Evolutionary conservation across 179 eudicot species (phyloP).

Genomic region (Gypsophila paniculata): DNA sequence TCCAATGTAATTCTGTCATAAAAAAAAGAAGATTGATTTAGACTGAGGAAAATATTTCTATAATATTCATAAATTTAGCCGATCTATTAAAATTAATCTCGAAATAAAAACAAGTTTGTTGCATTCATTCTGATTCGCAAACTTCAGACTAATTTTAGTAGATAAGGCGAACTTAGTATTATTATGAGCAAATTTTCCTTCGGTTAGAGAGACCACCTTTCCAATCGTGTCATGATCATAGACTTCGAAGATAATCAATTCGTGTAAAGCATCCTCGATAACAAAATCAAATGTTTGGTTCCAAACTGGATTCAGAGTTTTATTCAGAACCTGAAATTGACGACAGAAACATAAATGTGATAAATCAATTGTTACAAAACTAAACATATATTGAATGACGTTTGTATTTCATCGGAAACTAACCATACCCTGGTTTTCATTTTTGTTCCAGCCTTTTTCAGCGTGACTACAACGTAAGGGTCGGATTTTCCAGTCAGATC

Average conservation of each 20-base stretch:
- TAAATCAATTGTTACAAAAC: neutral
- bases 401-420: neutral
- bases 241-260: constrained; percentile 65
- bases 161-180: neutral
- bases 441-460: constrained; percentile 63
- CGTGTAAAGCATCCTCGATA: constrained; percentile 84
- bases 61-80: neutral
- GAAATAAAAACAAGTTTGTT: neutral
- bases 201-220: constrained; percentile 41
- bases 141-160: neutral
- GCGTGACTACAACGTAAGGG: constrained; percentile 58
- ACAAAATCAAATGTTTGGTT: constrained; percentile 89
- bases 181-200: neutral
- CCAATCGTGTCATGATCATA: constrained; percentile 91
- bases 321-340: constrained; percentile 60
- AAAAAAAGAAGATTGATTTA: neutral
- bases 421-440: constrained; percentile 69
- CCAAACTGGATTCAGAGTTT: constrained; percentile 85
- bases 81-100: neutral
- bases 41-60: neutral
- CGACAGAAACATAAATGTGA: constrained; percentile 11
- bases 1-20: constrained; percentile 68
- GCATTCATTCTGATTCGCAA: neutral
- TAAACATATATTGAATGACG: neutral
- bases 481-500: constrained; percentile 81